phyloP scores from a whole-genome alignment of 495 filamentous ascomycete species.

The Friedmanniomyces simplex region DNA sequence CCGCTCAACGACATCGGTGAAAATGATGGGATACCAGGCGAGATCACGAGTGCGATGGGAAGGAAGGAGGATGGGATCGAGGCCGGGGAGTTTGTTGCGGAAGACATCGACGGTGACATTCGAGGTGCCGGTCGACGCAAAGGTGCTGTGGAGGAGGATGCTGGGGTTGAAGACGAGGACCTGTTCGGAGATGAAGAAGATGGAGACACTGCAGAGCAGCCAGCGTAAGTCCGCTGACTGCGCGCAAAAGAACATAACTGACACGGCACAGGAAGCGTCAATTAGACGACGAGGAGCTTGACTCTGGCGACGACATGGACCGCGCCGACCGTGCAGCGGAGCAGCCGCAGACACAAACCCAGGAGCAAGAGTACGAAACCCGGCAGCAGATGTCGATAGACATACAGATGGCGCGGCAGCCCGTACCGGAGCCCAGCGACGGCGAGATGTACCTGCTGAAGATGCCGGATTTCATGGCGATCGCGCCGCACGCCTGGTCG shows the following conservation, averaged over 20 bases:
- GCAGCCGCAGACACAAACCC: conserved; percentile 26
- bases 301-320: conserved; percentile 66
- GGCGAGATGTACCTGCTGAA: conserved; percentile 62
- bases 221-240: conserved; percentile 14
- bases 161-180: conserved; percentile 16
- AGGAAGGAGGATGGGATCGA: conserved; percentile 6
- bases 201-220: conserved; percentile 6
- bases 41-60: conserved; percentile 16
- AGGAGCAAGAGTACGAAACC: conserved; percentile 26
- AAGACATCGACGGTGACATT: conserved; percentile 23
- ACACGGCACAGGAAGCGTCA: conserved; percentile 39
- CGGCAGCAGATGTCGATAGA: conserved; percentile 26
- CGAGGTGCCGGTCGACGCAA: conserved; percentile 14
- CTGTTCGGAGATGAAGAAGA: conserved; percentile 22
- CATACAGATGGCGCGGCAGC: conserved; percentile 38
- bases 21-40: conserved; percentile 20
- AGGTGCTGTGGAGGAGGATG: not conserved
- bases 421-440: conserved; percentile 61
- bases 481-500: conserved; percentile 65
- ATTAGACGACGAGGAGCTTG: conserved; percentile 64
- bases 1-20: conserved; percentile 23
- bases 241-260: not conserved
- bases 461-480: conserved; percentile 66
- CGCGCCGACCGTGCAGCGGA: conserved; percentile 38
- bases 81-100: conserved; percentile 6